Evolutionary conservation across 768 basidiomycete genomes (phyloP).

Genomic region (Clathrus columnatus): DNA sequence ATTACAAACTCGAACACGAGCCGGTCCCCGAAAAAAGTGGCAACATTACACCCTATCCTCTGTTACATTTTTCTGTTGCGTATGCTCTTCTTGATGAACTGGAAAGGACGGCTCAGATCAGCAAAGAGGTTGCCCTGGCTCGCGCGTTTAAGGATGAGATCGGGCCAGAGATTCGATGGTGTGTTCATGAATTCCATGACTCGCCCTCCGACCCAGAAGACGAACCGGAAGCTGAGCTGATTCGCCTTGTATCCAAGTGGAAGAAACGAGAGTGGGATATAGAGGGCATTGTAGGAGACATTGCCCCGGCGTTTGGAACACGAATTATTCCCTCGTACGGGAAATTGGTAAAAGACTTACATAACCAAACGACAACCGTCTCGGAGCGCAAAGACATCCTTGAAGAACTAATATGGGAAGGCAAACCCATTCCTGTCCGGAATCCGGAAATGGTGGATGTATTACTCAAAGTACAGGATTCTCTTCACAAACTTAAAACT

Average conservation of each 20-base stretch:
- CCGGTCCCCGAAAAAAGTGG: conserved; percentile 59
- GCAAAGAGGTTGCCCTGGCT: conserved; percentile 81
- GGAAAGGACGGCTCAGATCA: conserved; percentile 52
- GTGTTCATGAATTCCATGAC: conserved; percentile 80
- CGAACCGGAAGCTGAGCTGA: background rate
- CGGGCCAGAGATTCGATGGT: conserved; percentile 85
- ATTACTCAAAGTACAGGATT: conserved; percentile 73
- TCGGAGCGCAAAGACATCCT: conserved; percentile 44
- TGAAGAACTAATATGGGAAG: conserved; percentile 66
- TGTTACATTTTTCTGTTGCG: conserved; percentile 75
- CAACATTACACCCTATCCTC: conserved; percentile 32
- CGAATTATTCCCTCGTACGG: conserved; percentile 59
- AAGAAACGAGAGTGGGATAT: conserved; percentile 68
- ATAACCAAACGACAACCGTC: conserved; percentile 32
- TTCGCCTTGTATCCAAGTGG: background rate
- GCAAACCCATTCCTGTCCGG: conserved; percentile 71
- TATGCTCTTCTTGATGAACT: conserved; percentile 62
- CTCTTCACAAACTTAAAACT: conserved; percentile 48
- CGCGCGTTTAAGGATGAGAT: conserved; percentile 78
- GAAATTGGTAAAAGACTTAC: conserved; percentile 41
- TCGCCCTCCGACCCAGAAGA: background rate
- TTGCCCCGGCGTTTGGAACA: conserved; percentile 47
- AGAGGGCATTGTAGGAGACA: conserved; percentile 59
- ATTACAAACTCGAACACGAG: conserved; percentile 2
- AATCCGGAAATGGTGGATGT: conserved; percentile 89